Conservation (phyloP, 192 early-diverging fungal genomes). For the Endogone sp. region DNA sequence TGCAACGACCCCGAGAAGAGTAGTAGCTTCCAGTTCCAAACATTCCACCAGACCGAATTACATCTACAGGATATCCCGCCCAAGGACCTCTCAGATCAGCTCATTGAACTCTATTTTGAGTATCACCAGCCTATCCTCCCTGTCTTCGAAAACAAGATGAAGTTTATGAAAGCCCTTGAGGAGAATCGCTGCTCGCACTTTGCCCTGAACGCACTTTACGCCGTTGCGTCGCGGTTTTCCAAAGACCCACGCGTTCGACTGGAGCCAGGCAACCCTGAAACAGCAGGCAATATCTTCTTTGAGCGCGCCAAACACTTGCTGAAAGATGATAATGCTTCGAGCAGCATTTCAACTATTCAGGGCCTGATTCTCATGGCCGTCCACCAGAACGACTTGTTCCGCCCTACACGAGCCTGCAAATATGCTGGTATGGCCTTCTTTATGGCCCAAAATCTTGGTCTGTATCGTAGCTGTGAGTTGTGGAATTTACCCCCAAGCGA, state of each 20-base stretch:
- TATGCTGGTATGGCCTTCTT: no score
- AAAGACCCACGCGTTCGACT: slow-evolving; percentile 26
- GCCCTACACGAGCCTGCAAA: not conserved
- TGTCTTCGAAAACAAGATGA: slow-evolving; percentile 58
- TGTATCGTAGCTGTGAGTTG: slow-evolving; percentile 60
- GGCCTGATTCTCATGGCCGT: slow-evolving; percentile 17
- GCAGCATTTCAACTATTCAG: slow-evolving; percentile 27
- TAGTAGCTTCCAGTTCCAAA: slow-evolving; percentile 22
- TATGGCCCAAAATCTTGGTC: slow-evolving; percentile 74
- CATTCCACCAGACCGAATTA: no score
- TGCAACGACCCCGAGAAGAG: slow-evolving; percentile 23
- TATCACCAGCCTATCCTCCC: slow-evolving; percentile 65
- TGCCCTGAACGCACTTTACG: slow-evolving; percentile 54
- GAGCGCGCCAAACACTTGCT: slow-evolving; percentile 42
- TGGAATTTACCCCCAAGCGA: slow-evolving; percentile 54
- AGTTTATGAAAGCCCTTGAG: slow-evolving; percentile 47
- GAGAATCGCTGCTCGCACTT: slow-evolving; percentile 38
- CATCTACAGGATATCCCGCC: slow-evolving; percentile 55
- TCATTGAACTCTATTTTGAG: slow-evolving; percentile 59
- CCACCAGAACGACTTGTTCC: not conserved
- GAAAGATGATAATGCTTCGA: slow-evolving; percentile 35
- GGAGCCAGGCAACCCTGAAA: no score
- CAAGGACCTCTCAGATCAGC: slow-evolving; percentile 48
- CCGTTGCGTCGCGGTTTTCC: slow-evolving; percentile 40
- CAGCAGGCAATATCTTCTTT: slow-evolving; percentile 27